phyloP scores from a whole-genome alignment of 805 yeast species.

The Yamadazyma kitorensis region DNA sequence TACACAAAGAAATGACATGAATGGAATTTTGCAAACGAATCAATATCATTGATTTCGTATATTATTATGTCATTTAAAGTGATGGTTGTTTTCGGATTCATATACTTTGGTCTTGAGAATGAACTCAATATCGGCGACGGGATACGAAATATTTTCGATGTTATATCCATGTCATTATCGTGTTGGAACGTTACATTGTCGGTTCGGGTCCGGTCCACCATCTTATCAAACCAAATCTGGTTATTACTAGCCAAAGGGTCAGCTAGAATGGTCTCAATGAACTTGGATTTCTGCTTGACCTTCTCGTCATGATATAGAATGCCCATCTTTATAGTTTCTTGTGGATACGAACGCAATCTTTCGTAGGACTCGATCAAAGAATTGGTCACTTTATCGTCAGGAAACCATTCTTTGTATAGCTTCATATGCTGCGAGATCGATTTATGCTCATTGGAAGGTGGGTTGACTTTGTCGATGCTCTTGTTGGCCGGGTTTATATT shows the following conservation, averaged over 20 bases:
- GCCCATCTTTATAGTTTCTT: slow-evolving; percentile 28
- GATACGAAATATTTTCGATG: slow-evolving; percentile 12
- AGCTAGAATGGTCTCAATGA: slow-evolving; percentile 36
- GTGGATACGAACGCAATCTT: slow-evolving; percentile 11
- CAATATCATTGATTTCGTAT: slow-evolving; percentile 15
- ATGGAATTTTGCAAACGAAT: slow-evolving; percentile 9
- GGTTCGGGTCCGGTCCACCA: slow-evolving; percentile 19
- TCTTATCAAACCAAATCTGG: slow-evolving; percentile 27
- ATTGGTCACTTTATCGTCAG: slow-evolving; percentile 10
- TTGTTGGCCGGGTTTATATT: too few relatives aligned
- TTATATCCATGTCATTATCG: slow-evolving; percentile 10
- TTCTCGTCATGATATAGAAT: slow-evolving; percentile 29
- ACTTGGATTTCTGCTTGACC: slow-evolving; percentile 18
- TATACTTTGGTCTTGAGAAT: slow-evolving; percentile 22
- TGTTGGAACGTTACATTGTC: slow-evolving; percentile 21
- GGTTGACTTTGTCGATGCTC: too few relatives aligned
- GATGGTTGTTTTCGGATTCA: slow-evolving; percentile 8
- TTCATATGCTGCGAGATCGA: slow-evolving; percentile 8
- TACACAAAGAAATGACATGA: slow-evolving; percentile 14
- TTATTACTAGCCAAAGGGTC: slow-evolving; percentile 38
- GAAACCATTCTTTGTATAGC: slow-evolving; percentile 12
- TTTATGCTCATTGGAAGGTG: slow-evolving; percentile 1
- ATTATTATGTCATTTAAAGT: slow-evolving; percentile 15
- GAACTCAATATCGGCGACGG: slow-evolving; percentile 32
- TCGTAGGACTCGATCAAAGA: slow-evolving; percentile 13